Evolutionary conservation across 2,329 filamentous ascomycete species (phyloP).

Genomic region (Xylaria multiplex): DNA sequence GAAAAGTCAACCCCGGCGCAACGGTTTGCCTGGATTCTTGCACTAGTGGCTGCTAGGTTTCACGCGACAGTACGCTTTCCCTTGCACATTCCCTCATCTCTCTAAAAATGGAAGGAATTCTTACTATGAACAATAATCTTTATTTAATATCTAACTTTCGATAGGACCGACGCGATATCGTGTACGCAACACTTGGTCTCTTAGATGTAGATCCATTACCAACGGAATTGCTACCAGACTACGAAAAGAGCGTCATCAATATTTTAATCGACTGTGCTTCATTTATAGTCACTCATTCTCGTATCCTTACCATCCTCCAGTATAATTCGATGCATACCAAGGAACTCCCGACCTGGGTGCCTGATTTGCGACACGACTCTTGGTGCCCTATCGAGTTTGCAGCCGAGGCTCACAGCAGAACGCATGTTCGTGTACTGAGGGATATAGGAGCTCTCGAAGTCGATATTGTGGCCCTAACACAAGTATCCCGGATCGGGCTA

Average conservation of each 20-base stretch:
- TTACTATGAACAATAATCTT: background rate
- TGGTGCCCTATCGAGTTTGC: background rate
- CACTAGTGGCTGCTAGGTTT: constrained; percentile 18
- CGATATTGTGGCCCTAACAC: constrained; percentile 18
- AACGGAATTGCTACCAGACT: constrained; percentile 14
- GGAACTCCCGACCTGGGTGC: constrained; percentile 30
- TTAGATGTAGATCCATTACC: constrained; percentile 5
- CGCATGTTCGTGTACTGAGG: constrained; percentile 2
- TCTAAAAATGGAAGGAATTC: no score
- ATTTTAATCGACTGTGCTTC: constrained; percentile 26
- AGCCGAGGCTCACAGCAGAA: background rate
- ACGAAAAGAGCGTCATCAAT: constrained; percentile 16
- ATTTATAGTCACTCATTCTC: constrained; percentile 16
- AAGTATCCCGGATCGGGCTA: constrained; percentile 13
- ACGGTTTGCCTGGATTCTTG: constrained; percentile 25
- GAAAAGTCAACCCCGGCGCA: background rate
- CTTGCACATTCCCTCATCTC: no score
- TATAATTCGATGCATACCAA: constrained; percentile 34
- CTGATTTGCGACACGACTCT: constrained; percentile 23
- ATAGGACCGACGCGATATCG: constrained; percentile 25
- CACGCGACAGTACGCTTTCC: constrained; percentile 9
- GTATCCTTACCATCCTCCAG: constrained; percentile 25
- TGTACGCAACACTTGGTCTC: constrained; percentile 29
- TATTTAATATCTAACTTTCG: background rate
- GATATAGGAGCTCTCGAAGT: constrained; percentile 21